phyloP scores from a whole-genome alignment of 306 rosid genomes.

The Lathyrus aphaca region DNA sequence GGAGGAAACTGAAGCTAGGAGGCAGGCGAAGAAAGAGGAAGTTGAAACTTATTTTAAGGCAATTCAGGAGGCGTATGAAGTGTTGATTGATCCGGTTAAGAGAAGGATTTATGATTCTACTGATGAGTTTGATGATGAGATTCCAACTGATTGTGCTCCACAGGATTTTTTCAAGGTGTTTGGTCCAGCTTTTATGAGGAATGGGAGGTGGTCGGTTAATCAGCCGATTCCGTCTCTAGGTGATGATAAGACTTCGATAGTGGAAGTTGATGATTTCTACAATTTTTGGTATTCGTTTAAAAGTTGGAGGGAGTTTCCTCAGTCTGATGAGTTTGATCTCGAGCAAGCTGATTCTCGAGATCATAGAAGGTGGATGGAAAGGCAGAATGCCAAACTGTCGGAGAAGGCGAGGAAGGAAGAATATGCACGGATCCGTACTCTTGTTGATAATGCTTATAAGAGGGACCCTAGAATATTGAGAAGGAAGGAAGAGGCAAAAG shows the following conservation, averaged over 20 bases:
- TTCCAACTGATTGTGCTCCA: constrained; percentile 92
- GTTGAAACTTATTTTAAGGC: constrained; percentile 89
- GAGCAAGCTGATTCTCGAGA: constrained; percentile 99
- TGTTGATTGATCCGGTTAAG: constrained; percentile 74
- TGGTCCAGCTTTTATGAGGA: constrained; percentile 93
- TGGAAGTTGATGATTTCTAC: constrained; percentile 81
- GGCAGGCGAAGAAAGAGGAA: constrained; percentile 82
- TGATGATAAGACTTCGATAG: constrained; percentile 69
- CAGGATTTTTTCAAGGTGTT: constrained; percentile 92
- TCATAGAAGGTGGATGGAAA: constrained; percentile 98
- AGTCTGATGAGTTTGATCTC: constrained; percentile 89
- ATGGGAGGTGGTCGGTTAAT: constrained; percentile 90
- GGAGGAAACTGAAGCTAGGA: constrained; percentile 82
- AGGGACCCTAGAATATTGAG: constrained; percentile 86
- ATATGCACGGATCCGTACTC: constrained; percentile 75
- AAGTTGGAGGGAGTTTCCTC: constrained; percentile 99
- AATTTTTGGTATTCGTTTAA: constrained; percentile 89
- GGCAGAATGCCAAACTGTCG: constrained; percentile 88
- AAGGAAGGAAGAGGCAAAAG: constrained; percentile 86
- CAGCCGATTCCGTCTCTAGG: constrained; percentile 83
- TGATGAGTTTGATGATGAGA: constrained; percentile 96
- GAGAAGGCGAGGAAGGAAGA: constrained; percentile 99
- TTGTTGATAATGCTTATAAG: constrained; percentile 92
- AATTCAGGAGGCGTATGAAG: constrained; percentile 91
- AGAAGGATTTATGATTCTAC: constrained; percentile 97